Base-by-base conservation (phyloP, 1,284 basidiomycete species). In the Bondarzewia mesenterica region DNA sequence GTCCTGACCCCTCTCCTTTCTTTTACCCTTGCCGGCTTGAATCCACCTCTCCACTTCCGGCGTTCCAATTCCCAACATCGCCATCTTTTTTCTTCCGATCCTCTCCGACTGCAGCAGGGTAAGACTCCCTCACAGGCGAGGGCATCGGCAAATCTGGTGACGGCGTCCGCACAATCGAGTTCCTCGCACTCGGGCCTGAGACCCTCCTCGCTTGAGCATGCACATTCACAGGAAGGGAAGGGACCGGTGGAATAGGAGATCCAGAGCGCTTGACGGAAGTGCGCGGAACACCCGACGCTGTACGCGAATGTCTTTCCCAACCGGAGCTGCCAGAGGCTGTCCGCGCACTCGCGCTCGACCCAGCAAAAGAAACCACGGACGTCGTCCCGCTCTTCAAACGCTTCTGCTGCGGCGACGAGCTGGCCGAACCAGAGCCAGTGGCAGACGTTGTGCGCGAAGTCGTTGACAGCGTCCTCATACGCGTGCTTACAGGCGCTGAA, bases 31-130 rank as follows among this genome's bases (percentile, higher is more conserved):
- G n/a, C 38, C 65, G 64, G 5, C 66, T 65, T 62, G 63, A 22
- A 72, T 64, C 76, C 77, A 74, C 29, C 60, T 60, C 48, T 71
- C 65, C 14, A 76, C 67, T 46, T 77, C 77, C 2, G 77, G 78
- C 25, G 75, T 73, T 3, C 67, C 70, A 10, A 76, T 60, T 12
- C 71, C 72, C 14, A 74, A 60, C n/a, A 73, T 51, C 16, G 49
- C 51, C 41, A 50, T 22, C 18, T 50, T 50, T 39, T 46, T 52
- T 21, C 41, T 52, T 50, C 29, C 42, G 8, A 45, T 29, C 6
- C 32, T 48, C 6, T 49, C 42, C 39, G 29, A 50, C 48, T 18
- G 29, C 36, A 25, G 26, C 50, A 27, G 44, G 58, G 57, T 47
- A 64, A 7, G 54, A 44, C 25, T 56, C 54, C 26, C 47, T 45